phyloP scores from a whole-genome alignment of 257 asterid species.

The Rauvolfia tetraphylla region DNA sequence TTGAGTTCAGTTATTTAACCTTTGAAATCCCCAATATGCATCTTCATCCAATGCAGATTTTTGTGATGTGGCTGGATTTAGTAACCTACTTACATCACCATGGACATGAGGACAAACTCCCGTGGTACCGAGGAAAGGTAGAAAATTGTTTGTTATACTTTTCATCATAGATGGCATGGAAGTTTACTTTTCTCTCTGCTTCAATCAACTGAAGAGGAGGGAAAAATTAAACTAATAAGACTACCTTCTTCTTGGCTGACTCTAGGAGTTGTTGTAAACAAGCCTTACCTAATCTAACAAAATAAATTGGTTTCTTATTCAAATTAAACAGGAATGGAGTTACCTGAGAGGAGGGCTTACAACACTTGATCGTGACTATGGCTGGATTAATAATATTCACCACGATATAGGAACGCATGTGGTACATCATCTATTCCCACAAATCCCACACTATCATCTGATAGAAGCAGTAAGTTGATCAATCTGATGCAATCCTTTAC shows the following conservation, averaged over 20 bases:
- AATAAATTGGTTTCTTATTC: conserved; percentile 12
- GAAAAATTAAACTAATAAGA: background rate
- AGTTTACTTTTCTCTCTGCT: background rate
- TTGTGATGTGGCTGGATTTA: conserved; percentile 45
- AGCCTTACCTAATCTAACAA: background rate
- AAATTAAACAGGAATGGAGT: conserved; percentile 73
- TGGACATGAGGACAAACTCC: conserved; percentile 49
- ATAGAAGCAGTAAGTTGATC: conserved; percentile 66
- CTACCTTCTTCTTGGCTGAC: background rate
- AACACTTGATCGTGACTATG: conserved; percentile 80
- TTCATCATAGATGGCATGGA: background rate
- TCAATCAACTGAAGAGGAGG: background rate
- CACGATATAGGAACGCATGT: conserved; percentile 94
- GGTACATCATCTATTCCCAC: conserved; percentile 92
- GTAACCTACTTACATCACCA: conserved; percentile 53
- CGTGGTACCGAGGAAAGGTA: conserved; percentile 54
- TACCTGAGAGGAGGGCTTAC: conserved; percentile 89
- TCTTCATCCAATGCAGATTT: conserved; percentile 22
- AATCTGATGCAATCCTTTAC: background rate
- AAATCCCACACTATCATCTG: conserved; percentile 84
- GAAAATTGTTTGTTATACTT: background rate
- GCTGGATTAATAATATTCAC: conserved; percentile 86
- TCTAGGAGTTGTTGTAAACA: background rate
- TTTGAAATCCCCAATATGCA: no score
- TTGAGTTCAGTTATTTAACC: background rate